Conservation (phyloP, 108 stramenopile species). For the Skeletonema menzelii region DNA sequence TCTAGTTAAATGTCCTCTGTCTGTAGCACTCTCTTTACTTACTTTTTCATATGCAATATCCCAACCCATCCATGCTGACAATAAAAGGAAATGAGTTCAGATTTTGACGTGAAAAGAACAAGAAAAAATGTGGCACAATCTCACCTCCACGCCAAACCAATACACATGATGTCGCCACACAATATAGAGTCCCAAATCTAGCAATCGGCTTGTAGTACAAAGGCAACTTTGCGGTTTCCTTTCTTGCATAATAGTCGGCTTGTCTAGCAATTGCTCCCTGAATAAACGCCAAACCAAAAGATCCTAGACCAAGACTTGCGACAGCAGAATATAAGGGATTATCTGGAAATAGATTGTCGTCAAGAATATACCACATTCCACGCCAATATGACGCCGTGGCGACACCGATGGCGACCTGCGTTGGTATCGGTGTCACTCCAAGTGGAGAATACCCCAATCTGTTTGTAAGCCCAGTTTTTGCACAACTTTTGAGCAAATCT, state of each 20-base stretch:
- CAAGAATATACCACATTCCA: slow-evolving; percentile 72
- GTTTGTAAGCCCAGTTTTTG: too few species aligned
- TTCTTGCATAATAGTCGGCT: slow-evolving; percentile 31
- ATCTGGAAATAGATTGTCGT: slow-evolving; percentile 65
- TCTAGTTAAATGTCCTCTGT: slow-evolving; percentile 21
- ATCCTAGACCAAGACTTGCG: slow-evolving; percentile 14
- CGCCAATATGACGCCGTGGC: slow-evolving; percentile 55
- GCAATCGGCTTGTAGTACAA: slow-evolving; percentile 20
- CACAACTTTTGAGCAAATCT: too few species aligned
- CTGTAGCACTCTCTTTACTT: slow-evolving; percentile 41
- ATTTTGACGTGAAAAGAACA: not conserved
- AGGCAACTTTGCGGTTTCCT: slow-evolving; percentile 6
- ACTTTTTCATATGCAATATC: too few species aligned
- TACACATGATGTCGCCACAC: slow-evolving; percentile 54
- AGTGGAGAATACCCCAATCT: too few species aligned
- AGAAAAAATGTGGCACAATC: slow-evolving; percentile 18
- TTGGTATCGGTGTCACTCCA: not conserved
- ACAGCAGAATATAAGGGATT: slow-evolving; percentile 34
- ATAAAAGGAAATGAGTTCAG: not conserved
- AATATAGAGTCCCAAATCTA: slow-evolving; percentile 60
- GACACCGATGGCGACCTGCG: slow-evolving; percentile 34
- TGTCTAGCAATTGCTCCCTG: slow-evolving; percentile 48
- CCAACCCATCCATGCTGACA: slow-evolving; percentile 17
- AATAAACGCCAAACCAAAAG: slow-evolving; percentile 44
- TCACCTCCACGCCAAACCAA: slow-evolving; percentile 74